phyloP scores from a whole-genome alignment of 176 grass and related monocot genomes.

The Typha latifolia region DNA sequence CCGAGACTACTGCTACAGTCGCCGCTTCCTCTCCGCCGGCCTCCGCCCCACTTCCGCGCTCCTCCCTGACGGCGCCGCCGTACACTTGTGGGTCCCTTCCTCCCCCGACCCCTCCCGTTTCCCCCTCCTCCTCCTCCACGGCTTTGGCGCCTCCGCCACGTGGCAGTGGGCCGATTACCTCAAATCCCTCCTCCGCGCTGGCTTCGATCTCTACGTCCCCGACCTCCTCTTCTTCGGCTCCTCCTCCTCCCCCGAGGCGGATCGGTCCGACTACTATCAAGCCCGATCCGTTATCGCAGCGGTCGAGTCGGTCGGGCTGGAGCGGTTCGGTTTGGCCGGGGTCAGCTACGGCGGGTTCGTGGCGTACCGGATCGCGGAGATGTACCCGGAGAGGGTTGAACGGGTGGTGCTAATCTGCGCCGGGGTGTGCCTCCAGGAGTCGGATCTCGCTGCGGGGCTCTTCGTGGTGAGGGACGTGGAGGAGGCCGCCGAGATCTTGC shows the following conservation, averaged over 20 bases:
- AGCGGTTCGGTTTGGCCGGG: slow-evolving; percentile 44
- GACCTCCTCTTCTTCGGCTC: slow-evolving; percentile 93
- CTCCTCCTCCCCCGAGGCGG: slow-evolving; percentile 40
- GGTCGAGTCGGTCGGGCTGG: slow-evolving; percentile 47
- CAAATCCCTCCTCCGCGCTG: slow-evolving; percentile 50
- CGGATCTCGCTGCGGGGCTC: slow-evolving; percentile 53
- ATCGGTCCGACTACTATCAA: slow-evolving; percentile 73
- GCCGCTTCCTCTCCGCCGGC: slow-evolving; percentile 49
- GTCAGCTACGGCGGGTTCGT: slow-evolving; percentile 92
- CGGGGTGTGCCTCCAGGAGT: slow-evolving; percentile 85
- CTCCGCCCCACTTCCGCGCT: slow-evolving; percentile 39
- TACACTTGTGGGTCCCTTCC: slow-evolving; percentile 70
- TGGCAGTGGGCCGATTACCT: slow-evolving; percentile 90
- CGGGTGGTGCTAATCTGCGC: slow-evolving; percentile 45
- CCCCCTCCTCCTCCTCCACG: slow-evolving; percentile 74
- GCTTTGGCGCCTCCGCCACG: slow-evolving; percentile 81
- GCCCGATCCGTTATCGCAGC: slow-evolving; percentile 52
- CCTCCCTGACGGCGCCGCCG: slow-evolving; percentile 33
- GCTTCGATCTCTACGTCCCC: slow-evolving; percentile 83
- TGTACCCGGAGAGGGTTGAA: slow-evolving; percentile 57
- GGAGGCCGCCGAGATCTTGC: slow-evolving; percentile 52
- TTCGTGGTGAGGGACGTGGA: slow-evolving; percentile 50
- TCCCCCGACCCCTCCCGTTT: slow-evolving; percentile 29
- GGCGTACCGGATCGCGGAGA: slow-evolving; percentile 50
- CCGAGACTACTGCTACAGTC: slow-evolving; percentile 61